Conservation (phyloP, 306 rosid species). For the Dicorynia guianensis region DNA sequence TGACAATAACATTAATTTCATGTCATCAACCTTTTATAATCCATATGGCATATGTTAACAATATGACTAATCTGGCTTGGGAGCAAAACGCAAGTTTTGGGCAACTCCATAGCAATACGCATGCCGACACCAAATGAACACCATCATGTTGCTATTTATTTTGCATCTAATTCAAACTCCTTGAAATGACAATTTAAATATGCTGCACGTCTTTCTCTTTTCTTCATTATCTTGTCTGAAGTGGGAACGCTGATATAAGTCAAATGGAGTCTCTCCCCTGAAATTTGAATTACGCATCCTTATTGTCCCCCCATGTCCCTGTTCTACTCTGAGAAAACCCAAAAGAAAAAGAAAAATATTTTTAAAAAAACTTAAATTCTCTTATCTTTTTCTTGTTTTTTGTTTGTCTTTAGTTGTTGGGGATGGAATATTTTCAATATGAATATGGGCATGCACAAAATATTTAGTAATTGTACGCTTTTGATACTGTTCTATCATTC, state of each 20-base stretch:
- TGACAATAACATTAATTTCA: no score
- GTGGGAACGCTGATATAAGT: neutral
- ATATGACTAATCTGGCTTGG: no score
- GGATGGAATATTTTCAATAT: no score
- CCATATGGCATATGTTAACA: no score
- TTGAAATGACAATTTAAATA: neutral
- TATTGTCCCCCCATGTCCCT: neutral
- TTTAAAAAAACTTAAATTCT: neutral
- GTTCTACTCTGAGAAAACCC: neutral
- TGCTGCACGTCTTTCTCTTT: neutral
- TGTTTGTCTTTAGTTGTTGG: neutral
- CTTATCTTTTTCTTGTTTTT: neutral
- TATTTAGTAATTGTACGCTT: no score
- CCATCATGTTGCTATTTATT: neutral
- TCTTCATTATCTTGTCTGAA: conserved; percentile 8
- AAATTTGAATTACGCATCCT: conserved; percentile 16
- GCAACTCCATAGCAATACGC: neutral
- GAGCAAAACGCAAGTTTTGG: no score
- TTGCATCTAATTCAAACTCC: conserved; percentile 10
- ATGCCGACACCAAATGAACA: conserved; percentile 26
- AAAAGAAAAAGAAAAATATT: neutral
- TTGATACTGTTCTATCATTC: no score
- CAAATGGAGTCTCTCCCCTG: neutral
- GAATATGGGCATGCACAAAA: no score
- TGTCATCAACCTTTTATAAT: no score